phyloP scores from a whole-genome alignment of 1,284 basidiomycete species.

The Ceratobasidium sp. region DNA sequence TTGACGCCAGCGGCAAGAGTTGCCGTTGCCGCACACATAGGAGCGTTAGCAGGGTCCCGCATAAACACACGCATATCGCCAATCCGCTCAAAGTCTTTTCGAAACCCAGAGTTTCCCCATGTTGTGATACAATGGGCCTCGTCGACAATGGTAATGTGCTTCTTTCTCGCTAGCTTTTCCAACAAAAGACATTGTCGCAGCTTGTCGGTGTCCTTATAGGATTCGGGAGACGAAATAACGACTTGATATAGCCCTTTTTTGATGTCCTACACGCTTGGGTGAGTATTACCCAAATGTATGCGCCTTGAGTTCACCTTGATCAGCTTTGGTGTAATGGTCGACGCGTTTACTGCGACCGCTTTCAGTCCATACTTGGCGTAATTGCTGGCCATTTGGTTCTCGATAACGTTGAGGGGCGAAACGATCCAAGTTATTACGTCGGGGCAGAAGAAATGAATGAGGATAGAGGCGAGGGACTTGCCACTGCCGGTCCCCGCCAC shows the following conservation, averaged over 20 bases:
- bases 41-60: neutral
- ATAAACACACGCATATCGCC: conserved; percentile 10
- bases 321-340: neutral
- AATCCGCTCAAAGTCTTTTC: neutral
- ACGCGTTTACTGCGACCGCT: neutral
- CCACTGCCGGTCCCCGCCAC: neutral
- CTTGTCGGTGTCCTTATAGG: conserved; percentile 4
- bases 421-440: neutral
- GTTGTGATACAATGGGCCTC: neutral
- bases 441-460: neutral
- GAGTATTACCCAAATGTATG: neutral
- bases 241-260: conserved; percentile 9
- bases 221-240: conserved; percentile 14
- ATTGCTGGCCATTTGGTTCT: neutral
- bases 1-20: neutral
- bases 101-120: conserved; percentile 1
- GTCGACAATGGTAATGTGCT: conserved; percentile 11
- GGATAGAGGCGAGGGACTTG: neutral
- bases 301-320: neutral
- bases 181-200: neutral
- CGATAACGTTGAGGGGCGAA: neutral
- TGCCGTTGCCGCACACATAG: neutral
- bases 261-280: neutral
- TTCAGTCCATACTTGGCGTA: neutral
- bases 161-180: neutral